Base-by-base conservation (phyloP, 306 rosid species). In the Amphicarpaea edgeworthii region DNA sequence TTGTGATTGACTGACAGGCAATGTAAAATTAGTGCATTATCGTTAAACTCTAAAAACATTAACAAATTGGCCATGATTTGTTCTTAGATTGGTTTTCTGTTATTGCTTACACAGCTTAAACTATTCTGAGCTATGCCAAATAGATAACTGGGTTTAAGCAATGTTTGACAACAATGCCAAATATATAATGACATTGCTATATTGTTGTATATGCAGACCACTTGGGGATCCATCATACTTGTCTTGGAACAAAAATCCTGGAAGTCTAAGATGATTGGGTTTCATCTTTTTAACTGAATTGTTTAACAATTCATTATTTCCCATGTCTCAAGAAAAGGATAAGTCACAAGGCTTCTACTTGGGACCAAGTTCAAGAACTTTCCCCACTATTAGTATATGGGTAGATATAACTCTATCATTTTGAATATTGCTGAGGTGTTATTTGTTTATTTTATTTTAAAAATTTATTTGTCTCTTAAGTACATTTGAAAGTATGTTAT, bases 181-280 rank as follows among this genome's bases (percentile, higher is more conserved):
- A 57, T 32, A 46, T 7, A 12, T 14, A 38, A 55, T 20, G 38
- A 65, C 72, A 50, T 55, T 77, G 59, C 26, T 45, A 26, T 45
- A 5, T 76, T 83, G 79, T 1, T 65, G 83, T 77, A 67, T 16
- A 37, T 83, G 93, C 96, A 93, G 98, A 87, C 91, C 97, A 46
- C 93, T 91, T 70, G 97, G 93, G 38, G 98, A 93, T 82, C 93
- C 96, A 58, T 83, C 96, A 28, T 93, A 85, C 87, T 84, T 91
- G 86, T 89, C 97, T 55, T 93, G 98, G 98, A 91, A 93, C 87
- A 89, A 49, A 82, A 64, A 75, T 72, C 80, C 87, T 20, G 82
- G 79, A 77, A 50, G 41, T 23, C n/a, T 85, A 73, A 79, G 75
- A 37, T 58, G 79, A 64, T 64, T 59, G 41, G 60, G 58, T 60